These are phyloP conservation scores for Arthrobotrys iridis DNA, from an alignment of 2,329 filamentous ascomycete species.

Conservation along the genomic window DNA sequence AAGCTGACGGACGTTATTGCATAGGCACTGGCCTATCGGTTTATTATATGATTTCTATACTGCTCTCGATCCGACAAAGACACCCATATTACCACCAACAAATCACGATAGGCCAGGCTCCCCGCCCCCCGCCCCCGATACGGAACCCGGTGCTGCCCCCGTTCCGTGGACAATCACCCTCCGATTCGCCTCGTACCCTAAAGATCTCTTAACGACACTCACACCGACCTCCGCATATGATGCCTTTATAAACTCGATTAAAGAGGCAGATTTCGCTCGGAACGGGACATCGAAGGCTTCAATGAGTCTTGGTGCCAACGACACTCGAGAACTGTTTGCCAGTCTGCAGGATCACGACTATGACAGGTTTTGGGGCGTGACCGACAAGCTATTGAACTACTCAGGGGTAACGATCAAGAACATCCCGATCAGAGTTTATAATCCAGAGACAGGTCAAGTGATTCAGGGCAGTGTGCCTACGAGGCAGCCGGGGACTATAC, in stretches of 20 bases:
- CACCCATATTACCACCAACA: constrained; percentile 58
- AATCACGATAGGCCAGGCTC: constrained; percentile 49
- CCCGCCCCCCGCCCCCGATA: constrained; percentile 52
- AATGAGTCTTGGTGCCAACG: constrained; percentile 85
- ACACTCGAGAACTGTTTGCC: constrained; percentile 84
- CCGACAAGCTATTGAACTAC: constrained; percentile 78
- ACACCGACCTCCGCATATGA: constrained; percentile 56
- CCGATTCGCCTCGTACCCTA: constrained; percentile 58
- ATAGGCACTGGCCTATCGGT: constrained; percentile 72
- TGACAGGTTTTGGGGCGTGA: constrained; percentile 75
- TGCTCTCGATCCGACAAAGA: constrained; percentile 66
- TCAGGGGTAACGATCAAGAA: constrained; percentile 77
- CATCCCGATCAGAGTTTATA: constrained; percentile 87
- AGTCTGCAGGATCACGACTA: constrained; percentile 80
- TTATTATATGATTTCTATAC: constrained; percentile 76
- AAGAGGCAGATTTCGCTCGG: constrained; percentile 84
- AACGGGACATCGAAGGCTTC: constrained; percentile 89
- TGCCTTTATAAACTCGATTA: constrained; percentile 71
- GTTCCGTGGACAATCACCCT: constrained; percentile 73
- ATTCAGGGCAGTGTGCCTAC: constrained; percentile 57
- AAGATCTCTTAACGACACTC: constrained; percentile 55
- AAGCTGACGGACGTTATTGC: neutral
- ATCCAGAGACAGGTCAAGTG: constrained; percentile 70
- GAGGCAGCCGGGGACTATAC: constrained; percentile 74
- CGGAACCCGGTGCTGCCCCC: constrained; percentile 58